Conservation (phyloP, 1,284 basidiomycete species). For the Tranzscheliella williamsii region DNA sequence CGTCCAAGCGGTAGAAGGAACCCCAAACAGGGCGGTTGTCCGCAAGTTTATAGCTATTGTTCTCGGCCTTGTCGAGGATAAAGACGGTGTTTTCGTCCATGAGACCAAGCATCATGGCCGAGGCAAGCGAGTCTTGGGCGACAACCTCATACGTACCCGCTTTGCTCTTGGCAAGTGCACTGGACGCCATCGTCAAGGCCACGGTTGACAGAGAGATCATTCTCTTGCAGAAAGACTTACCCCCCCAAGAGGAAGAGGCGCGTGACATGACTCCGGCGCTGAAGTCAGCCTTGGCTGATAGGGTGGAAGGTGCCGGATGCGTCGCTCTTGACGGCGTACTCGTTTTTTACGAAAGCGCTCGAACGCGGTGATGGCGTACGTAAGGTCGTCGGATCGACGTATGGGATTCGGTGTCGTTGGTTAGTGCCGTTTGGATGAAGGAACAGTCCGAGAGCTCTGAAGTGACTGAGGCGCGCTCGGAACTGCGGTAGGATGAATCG, state of each 20-base stretch:
- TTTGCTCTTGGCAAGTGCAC: conserved; percentile 12
- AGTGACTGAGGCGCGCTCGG: too few relatives aligned
- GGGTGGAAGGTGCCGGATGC: too few relatives aligned
- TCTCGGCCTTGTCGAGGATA: conserved; percentile 62
- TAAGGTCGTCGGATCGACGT: too few relatives aligned
- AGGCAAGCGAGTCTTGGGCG: conserved; percentile 49
- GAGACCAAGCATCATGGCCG: conserved; percentile 60
- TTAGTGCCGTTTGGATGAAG: too few relatives aligned
- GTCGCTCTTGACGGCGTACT: too few relatives aligned
- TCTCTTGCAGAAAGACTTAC: conserved; percentile 18
- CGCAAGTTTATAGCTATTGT: conserved; percentile 46
- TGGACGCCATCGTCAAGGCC: conserved; percentile 23
- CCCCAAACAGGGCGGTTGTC: conserved; percentile 55
- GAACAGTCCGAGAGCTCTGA: too few relatives aligned
- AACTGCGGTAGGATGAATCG: too few relatives aligned
- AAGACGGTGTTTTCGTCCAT: conserved; percentile 58
- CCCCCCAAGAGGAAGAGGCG: conserved; percentile 13
- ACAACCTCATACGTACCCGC: conserved; percentile 53
- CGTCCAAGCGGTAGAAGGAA: conserved; percentile 44
- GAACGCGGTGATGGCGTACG: too few relatives aligned
- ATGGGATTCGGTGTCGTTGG: too few relatives aligned
- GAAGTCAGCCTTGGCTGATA: too few relatives aligned
- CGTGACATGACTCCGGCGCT: conserved; percentile 15
- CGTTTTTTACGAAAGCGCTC: too few relatives aligned
- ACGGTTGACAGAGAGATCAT: conserved; percentile 15